These are phyloP conservation scores for Vaccinium vitisidaea DNA, from an alignment of 148 eudicot species.

Conservation along the genomic window DNA sequence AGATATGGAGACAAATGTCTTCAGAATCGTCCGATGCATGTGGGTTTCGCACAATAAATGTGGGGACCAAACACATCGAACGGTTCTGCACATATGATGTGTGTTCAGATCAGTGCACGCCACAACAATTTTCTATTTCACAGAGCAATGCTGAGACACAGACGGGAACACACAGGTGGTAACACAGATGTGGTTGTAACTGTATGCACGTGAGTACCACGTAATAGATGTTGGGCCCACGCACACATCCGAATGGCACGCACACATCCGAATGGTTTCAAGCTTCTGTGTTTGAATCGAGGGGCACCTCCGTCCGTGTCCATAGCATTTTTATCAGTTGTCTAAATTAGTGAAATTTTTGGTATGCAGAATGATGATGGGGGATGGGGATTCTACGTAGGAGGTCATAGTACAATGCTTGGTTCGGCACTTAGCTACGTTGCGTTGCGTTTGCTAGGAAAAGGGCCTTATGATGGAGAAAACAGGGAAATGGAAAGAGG, in stretches of 20 bases:
- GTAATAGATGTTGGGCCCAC: no score
- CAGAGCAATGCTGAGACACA: no score
- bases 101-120: no score
- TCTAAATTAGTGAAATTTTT: background rate
- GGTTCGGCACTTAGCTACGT: slow-evolving; percentile 11
- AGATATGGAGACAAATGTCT: background rate
- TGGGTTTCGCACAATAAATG: no score
- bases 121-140: no score
- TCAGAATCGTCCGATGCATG: background rate
- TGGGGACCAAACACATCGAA: no score
- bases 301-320: no score
- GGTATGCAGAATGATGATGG: slow-evolving; percentile 20
- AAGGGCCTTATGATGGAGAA: slow-evolving; percentile 10
- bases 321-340: background rate
- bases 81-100: no score
- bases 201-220: background rate
- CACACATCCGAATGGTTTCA: no score
- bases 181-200: background rate
- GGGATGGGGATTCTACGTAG: slow-evolving; percentile 21
- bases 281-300: no score
- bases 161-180: no score
- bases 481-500: slow-evolving; percentile 5
- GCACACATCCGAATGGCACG: no score
- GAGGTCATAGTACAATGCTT: slow-evolving; percentile 24
- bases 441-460: slow-evolving; percentile 15